Base-by-base conservation (phyloP, 2,329 filamentous ascomycete species). In the Scedosporium apiospermum region DNA sequence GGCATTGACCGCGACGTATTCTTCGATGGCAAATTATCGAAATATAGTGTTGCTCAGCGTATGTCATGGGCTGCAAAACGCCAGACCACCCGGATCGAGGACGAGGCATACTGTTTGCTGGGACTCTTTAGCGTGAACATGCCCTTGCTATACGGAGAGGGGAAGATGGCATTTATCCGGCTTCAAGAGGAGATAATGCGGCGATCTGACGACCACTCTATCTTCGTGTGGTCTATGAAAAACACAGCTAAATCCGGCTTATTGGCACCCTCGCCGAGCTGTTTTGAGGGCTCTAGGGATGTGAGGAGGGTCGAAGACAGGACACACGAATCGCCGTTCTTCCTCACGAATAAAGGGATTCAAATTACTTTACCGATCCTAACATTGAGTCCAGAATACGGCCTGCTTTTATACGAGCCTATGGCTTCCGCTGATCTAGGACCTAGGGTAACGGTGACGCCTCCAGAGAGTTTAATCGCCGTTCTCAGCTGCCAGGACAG, bases 81-180 rank as follows among this genome's bases (percentile, higher is more conserved):
- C 4, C 41, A 63, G 38, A 70, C 69, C 1, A 70, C 67, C 1
- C 63, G 67, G 2, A n/a, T 60, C 18, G 69, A 71, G 61, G 69
- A 71, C 63, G 61, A 61, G 18, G 67, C 69, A 16, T 71, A 70
- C 55, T 67, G 67, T 41, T 63, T 69, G 3, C 63, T 71, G 23
- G 68, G 68, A 3, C 44, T 71, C 3, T 67, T 71, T 30, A 64
- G 59, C 23, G 64, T 70, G 49, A 67, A 67, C 62, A 69, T 71
- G 68, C 67, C 69, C 7, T 63, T 70, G 61, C 63, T 69, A 9
- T 70, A 68, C 18, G 66, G 67, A 0, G 66, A 64, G 34, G 65
- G 66, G 3, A n/a, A 16, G 18, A 62, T 59, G 46, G 62, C 66
- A 0, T 68, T 67, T 42, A 27, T 63, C 7, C 63, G 65, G 4